These are phyloP conservation scores for Fusarium sp. DNA, from an alignment of 2,329 filamentous ascomycete genomes.

Conservation along the genomic window DNA sequence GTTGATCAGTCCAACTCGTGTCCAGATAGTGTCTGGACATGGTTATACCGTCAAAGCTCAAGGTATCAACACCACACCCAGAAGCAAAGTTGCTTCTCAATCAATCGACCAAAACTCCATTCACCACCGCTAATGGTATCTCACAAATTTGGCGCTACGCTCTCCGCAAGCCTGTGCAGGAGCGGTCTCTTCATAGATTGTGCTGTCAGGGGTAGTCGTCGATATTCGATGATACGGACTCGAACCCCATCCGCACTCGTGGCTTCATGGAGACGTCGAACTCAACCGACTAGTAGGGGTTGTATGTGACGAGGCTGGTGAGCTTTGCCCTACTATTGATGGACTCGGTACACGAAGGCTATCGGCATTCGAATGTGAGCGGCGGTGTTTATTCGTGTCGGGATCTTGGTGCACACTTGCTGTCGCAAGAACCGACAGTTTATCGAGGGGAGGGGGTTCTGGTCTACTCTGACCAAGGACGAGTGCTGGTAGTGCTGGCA, in stretches of 20 bases:
- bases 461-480: constrained; percentile 42
- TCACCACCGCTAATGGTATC: background rate
- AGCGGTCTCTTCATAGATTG: constrained; percentile 14
- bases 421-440: constrained; percentile 53
- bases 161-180: background rate
- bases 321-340: constrained; percentile 34
- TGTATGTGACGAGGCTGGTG: constrained; percentile 37
- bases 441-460: constrained; percentile 46
- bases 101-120: background rate
- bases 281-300: constrained; percentile 39
- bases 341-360: constrained; percentile 43
- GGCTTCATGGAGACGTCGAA: constrained; percentile 42
- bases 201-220: background rate
- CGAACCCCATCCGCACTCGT: constrained; percentile 34
- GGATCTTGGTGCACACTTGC: constrained; percentile 50
- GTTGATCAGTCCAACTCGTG: background rate
- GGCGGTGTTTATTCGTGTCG: constrained; percentile 38
- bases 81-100: constrained; percentile 6
- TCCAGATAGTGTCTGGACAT: background rate
- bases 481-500: constrained; percentile 39
- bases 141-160: background rate
- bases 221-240: constrained; percentile 25
- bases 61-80: background rate
- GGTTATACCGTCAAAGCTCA: background rate
- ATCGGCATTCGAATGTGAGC: constrained; percentile 33